Conservation (phyloP, 768 basidiomycete genomes). For the Boletales sp. region DNA sequence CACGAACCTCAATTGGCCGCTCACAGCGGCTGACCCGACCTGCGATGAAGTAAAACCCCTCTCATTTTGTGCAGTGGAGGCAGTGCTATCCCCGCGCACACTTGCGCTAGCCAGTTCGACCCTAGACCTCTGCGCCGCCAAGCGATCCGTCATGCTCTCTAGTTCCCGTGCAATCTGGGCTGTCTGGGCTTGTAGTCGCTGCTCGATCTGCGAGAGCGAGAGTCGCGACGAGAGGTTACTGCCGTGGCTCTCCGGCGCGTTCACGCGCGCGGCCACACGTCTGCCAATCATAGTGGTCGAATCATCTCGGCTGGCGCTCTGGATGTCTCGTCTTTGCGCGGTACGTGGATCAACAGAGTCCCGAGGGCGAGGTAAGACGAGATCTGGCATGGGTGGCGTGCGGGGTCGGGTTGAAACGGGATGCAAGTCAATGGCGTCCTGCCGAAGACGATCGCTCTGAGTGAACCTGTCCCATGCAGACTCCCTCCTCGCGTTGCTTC, state of each 20-base stretch:
- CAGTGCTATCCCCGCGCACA: slow-evolving; percentile 4
- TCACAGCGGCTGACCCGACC: neutral
- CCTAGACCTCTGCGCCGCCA: slow-evolving; percentile 22
- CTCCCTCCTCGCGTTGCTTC: slow-evolving; percentile 13
- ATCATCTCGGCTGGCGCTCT: slow-evolving; percentile 22
- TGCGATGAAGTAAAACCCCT: neutral
- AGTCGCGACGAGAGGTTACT: slow-evolving; percentile 16
- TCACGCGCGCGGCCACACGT: slow-evolving; percentile 31
- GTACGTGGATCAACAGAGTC: slow-evolving; percentile 13
- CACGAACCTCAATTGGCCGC: slow-evolving; percentile 2
- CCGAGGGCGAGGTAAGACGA: slow-evolving; percentile 18
- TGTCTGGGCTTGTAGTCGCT: slow-evolving; percentile 27
- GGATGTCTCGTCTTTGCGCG: slow-evolving; percentile 18
- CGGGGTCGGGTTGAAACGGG: slow-evolving; percentile 11
- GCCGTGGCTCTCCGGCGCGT: slow-evolving; percentile 15
- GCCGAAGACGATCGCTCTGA: slow-evolving; percentile 9
- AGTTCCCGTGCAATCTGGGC: slow-evolving; percentile 31
- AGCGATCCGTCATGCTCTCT: slow-evolving; percentile 29
- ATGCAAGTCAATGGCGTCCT: too few relatives aligned
- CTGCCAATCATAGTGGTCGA: slow-evolving; percentile 34
- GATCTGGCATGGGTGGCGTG: slow-evolving; percentile 30
- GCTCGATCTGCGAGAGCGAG: slow-evolving; percentile 25
- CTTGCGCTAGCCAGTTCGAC: slow-evolving; percentile 15
- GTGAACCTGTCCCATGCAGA: slow-evolving; percentile 19
- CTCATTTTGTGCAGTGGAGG: neutral